A percentile compares a stretch with the other conserved stretches of the same genome.
Evolutionary conservation across 208 protist genomes (phyloP).

Genomic region (Trypanosoma lewisi): DNA sequence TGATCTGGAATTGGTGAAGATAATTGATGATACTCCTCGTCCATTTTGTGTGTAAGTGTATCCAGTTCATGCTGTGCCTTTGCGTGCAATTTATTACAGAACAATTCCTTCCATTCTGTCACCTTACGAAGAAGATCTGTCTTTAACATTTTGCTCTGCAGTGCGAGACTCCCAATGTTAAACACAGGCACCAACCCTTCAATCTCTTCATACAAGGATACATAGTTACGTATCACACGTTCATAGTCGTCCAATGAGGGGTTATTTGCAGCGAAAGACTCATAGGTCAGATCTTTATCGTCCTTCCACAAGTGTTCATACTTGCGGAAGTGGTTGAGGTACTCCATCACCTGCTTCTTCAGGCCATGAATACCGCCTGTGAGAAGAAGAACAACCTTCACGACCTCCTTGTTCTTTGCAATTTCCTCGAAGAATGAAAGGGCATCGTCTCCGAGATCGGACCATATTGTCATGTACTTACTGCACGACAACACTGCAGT

Average conservation of each 20-base stretch:
- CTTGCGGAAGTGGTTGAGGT: slow-evolving; percentile 87
- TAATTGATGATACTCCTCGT: slow-evolving; percentile 90
- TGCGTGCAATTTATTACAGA: slow-evolving; percentile 92
- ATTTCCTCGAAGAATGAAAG: slow-evolving; percentile 92
- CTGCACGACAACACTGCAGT: slow-evolving; percentile 90
- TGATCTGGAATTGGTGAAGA: slow-evolving; percentile 91
- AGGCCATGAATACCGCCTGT: slow-evolving; percentile 91
- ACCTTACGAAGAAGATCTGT: slow-evolving; percentile 85
- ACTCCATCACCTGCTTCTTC: slow-evolving; percentile 93
- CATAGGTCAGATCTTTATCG: slow-evolving; percentile 93
- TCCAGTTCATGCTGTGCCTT: slow-evolving; percentile 89
- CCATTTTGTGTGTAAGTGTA: slow-evolving; percentile 91
- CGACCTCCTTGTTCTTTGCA: slow-evolving; percentile 92
- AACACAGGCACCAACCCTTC: slow-evolving; percentile 72
- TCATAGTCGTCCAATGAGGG: slow-evolving; percentile 94
- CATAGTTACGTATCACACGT: slow-evolving; percentile 86
- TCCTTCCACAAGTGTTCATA: slow-evolving; percentile 95
- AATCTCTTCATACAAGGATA: slow-evolving; percentile 91
- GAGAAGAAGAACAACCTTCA: slow-evolving; percentile 94
- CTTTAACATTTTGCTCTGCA: slow-evolving; percentile 95
- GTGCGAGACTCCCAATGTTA: slow-evolving; percentile 90
- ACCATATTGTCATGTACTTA: slow-evolving; percentile 89
- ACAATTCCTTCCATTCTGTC: slow-evolving; percentile 94
- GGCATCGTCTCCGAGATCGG: slow-evolving; percentile 53
- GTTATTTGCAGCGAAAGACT: slow-evolving; percentile 76